phyloP scores from a whole-genome alignment of 2,329 filamentous ascomycete species.

The Fusarium beomiforme region DNA sequence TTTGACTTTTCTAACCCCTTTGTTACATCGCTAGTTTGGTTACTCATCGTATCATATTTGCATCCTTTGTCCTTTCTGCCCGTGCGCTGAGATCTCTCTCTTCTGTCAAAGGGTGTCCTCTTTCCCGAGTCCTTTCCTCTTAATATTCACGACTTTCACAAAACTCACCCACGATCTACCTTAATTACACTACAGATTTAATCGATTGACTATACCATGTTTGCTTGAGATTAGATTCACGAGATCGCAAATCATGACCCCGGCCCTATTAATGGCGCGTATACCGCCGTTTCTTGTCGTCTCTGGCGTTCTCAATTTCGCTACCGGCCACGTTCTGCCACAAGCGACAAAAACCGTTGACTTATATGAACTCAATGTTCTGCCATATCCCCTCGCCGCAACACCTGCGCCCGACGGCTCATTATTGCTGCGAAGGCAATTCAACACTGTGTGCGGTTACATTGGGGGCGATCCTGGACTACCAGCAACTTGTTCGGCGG shows the following conservation, averaged over 20 bases:
- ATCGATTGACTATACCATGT: conserved; percentile 30
- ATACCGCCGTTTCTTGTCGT: conserved; percentile 51
- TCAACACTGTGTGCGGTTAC: conserved; percentile 68
- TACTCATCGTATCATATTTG: conserved; percentile 5
- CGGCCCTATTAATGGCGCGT: conserved; percentile 46
- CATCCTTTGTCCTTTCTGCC: neutral
- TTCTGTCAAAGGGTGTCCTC: conserved; percentile 13
- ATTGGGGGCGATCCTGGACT: conserved; percentile 62
- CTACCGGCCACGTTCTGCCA: conserved; percentile 53
- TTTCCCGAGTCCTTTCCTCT: conserved; percentile 6
- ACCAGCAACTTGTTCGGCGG: conserved; percentile 66
- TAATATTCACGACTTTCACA: conserved; percentile 2
- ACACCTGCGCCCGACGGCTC: conserved; percentile 48
- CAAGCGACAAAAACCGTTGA: conserved; percentile 53
- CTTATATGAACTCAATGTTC: conserved; percentile 51
- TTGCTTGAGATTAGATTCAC: conserved; percentile 37
- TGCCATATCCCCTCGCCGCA: conserved; percentile 54
- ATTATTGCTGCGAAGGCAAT: conserved; percentile 53
- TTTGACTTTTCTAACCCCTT: conserved; percentile 27
- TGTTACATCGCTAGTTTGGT: conserved; percentile 19
- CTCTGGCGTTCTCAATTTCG: conserved; percentile 46
- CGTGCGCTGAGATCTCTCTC: conserved; percentile 12
- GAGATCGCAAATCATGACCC: conserved; percentile 40
- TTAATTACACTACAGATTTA: conserved; percentile 1
- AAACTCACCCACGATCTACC: conserved; percentile 11